These are phyloP conservation scores for Fusarium nodosum DNA, from an alignment of 2,329 filamentous ascomycete species.

Conservation along the genomic window DNA sequence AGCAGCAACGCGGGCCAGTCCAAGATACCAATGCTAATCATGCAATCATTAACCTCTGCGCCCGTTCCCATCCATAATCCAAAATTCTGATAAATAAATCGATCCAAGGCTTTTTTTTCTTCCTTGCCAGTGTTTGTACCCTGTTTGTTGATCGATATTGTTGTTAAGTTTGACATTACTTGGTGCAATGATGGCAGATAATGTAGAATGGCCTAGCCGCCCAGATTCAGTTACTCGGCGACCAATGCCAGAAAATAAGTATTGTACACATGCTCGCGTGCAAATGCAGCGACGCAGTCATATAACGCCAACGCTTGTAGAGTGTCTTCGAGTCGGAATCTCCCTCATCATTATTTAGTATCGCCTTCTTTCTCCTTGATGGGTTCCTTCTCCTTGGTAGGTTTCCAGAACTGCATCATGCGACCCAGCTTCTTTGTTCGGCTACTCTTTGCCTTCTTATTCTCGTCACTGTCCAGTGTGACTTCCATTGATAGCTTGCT, in stretches of 20 bases:
- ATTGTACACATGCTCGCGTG: constrained; percentile 58
- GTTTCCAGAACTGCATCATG: constrained; percentile 84
- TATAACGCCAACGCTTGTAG: constrained; percentile 34
- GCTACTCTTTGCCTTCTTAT: constrained; percentile 69
- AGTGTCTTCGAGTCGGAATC: constrained; percentile 18
- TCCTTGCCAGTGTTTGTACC: constrained; percentile 28
- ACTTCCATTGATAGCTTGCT: constrained; percentile 82
- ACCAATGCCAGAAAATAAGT: constrained; percentile 50
- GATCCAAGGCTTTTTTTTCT: constrained; percentile 19
- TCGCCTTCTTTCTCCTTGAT: constrained; percentile 62
- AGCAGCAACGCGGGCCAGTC: constrained; percentile 47
- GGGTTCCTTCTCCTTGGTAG: constrained; percentile 65
- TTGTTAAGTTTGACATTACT: constrained; percentile 15
- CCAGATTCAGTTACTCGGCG: constrained; percentile 24
- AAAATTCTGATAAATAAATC: constrained; percentile 38
- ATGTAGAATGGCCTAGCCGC: constrained; percentile 11
- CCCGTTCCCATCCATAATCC: constrained; percentile 43
- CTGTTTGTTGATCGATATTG: constrained; percentile 22
- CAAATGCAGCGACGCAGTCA: constrained; percentile 51
- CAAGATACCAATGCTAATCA: constrained; percentile 55
- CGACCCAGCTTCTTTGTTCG: constrained; percentile 79
- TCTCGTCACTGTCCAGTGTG: constrained; percentile 66
- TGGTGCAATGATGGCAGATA: constrained; percentile 5
- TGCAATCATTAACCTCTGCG: constrained; percentile 56
- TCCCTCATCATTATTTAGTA: constrained; percentile 42